These are phyloP conservation scores for Knoxia roxburghii DNA, from an alignment of 257 asterid species.

Conservation along the genomic window DNA sequence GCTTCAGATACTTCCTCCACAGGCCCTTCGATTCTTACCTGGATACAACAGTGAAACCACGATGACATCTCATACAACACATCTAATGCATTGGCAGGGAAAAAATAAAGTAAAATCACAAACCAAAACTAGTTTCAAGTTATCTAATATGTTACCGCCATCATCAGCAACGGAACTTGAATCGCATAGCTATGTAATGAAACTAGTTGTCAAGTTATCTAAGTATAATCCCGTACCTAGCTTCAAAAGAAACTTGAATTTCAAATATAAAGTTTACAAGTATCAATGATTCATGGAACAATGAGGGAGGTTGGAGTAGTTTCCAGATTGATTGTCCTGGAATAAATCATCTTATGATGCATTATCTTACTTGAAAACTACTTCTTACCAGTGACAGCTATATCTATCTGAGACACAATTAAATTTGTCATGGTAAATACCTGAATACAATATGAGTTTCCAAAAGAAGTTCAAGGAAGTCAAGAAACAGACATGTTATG, in stretches of 20 bases:
- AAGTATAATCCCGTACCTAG: background rate
- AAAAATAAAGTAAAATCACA: no score
- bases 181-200: background rate
- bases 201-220: background rate
- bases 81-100: no score
- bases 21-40: constrained; percentile 47
- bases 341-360: no score
- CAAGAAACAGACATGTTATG: background rate
- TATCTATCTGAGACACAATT: no score
- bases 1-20: constrained; percentile 43
- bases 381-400: no score
- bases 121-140: background rate
- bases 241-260: background rate
- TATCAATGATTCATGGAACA: background rate
- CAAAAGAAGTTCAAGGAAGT: background rate
- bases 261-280: background rate
- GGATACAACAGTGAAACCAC: constrained; percentile 3
- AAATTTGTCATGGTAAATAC: no score
- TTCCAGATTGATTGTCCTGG: no score
- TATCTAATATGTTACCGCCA: background rate
- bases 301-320: background rate
- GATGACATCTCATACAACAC: no score
- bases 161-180: background rate
- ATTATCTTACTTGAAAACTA: no score
- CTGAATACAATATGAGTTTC: background rate